Base-by-base conservation (phyloP, 202 grass and related monocot genomes). In the Schoenoplectus tabernaemontani region DNA sequence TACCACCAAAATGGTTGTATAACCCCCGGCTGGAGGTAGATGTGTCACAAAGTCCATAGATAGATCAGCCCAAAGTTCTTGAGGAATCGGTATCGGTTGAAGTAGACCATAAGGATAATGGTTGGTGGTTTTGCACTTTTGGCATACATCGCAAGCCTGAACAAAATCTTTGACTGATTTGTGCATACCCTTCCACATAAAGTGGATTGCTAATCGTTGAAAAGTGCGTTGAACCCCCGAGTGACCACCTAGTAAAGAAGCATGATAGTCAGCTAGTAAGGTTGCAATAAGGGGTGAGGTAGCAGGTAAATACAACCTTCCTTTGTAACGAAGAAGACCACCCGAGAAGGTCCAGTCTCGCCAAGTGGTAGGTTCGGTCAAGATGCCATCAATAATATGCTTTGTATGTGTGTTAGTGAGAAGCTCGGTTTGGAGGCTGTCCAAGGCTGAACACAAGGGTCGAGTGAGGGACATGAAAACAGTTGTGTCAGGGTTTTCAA, bases 1-100 rank as follows among this genome's bases (percentile, higher is more conserved):
- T 8, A 79, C 76, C 13, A 79, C 76, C 30, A 60, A 79, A 22
- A 79, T 60, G 3, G 54, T 15, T 12, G 50, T 79, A 79, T 60
- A 43, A 8, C 51, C 54, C 6, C 9, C 53, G 5, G 33, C 61
- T 19, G 32, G 30, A 34, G 51, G 76, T 1, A 79, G 6, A 33
- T 3, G 57, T 59, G 57, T n/a, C n/a, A 59, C 28, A 9, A 59
- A 59, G 9, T 59, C 22, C 8, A 59, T 59, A 7, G 57, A 79
- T 7, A 79, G 11, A 60, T 79, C 28, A 0, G 15, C n/a, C 76
- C 76, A 79, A 0, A 26, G 23, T 22, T 10, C n/a, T n/a, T n/a
- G n/a, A n/a, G 22, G 20, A 62, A 20, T 61, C 54, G 54, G n/a
- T 2, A 59, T 2, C 1, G 9, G 57, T 0, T 62, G 51, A 3